A percentile compares a stretch with the other conserved stretches of the same genome.
These are phyloP conservation scores for Diaporthe humulicola DNA, from an alignment of 2,329 filamentous ascomycete genomes.

Conservation along the genomic window DNA sequence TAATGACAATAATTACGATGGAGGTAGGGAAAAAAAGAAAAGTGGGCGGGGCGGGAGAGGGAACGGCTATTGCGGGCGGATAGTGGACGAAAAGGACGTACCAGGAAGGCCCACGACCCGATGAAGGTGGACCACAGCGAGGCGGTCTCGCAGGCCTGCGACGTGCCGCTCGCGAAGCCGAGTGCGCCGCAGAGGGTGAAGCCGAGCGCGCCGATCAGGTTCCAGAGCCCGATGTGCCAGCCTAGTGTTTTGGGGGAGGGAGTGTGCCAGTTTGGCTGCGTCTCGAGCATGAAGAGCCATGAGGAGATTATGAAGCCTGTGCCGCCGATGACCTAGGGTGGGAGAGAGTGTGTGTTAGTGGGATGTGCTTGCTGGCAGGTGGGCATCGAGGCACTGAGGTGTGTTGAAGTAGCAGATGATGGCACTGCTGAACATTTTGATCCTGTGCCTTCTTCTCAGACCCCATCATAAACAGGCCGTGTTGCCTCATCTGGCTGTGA, in stretches of 20 bases:
- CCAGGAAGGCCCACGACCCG: constrained; percentile 64
- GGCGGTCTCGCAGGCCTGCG: constrained; percentile 58
- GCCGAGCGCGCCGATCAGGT: constrained; percentile 72
- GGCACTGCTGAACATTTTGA: neutral
- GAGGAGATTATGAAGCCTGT: constrained; percentile 71
- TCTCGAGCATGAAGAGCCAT: constrained; percentile 75
- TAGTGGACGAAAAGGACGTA: constrained; percentile 39
- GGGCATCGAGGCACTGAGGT: too few species aligned
- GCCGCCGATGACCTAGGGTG: constrained; percentile 72
- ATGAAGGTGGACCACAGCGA: constrained; percentile 63
- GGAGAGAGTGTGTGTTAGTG: constrained; percentile 39
- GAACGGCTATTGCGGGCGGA: too few species aligned
- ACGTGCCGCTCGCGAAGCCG: constrained; percentile 59
- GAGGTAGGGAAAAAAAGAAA: too few species aligned
- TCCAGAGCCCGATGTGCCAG: constrained; percentile 78
- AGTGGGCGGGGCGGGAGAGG: too few species aligned
- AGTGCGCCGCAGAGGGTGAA: constrained; percentile 73
- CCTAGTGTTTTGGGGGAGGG: constrained; percentile 69
- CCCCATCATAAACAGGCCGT: too few species aligned
- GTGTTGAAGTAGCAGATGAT: neutral
- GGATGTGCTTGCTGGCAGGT: neutral
- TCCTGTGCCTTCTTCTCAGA: neutral
- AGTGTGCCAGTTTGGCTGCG: constrained; percentile 72
- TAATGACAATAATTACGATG: neutral
- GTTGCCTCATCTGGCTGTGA: neutral